A percentile compares a stretch with the other conserved stretches of the same genome.
Evolutionary conservation across 1,139 yeast species (phyloP).

Genomic region (Kodamaea ohmeri): DNA sequence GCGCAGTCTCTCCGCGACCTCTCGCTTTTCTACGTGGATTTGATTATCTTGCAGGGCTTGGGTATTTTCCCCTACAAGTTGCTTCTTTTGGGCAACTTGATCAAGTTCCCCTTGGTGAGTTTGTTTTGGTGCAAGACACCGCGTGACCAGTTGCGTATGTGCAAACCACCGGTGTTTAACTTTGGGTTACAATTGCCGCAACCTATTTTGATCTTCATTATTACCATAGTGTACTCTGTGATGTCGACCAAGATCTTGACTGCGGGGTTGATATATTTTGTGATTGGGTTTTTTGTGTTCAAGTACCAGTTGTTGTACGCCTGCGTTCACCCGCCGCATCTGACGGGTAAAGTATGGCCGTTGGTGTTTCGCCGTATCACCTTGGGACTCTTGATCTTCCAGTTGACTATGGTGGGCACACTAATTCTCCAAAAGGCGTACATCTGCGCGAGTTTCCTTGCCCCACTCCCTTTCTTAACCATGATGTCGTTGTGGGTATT

Average conservation of each 20-base stretch:
- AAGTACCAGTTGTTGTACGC: conserved; percentile 79
- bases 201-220: conserved; percentile 71
- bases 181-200: conserved; percentile 82
- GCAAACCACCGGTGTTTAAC: conserved; percentile 75
- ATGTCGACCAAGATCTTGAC: conserved; percentile 73
- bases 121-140: conserved; percentile 46
- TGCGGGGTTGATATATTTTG: conserved; percentile 71
- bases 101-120: conserved; percentile 21
- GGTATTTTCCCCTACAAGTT: conserved; percentile 77
- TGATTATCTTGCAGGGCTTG: conserved; percentile 70
- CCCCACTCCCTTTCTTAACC: conserved; percentile 74
- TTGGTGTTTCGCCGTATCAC: conserved; percentile 70
- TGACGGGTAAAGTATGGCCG: conserved; percentile 89
- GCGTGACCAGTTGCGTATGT: conserved; percentile 63
- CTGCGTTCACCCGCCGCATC: conserved; percentile 83
- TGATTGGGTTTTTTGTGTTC: conserved; percentile 73
- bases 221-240: conserved; percentile 73
- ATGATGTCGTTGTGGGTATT: conserved; percentile 73
- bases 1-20: conserved; percentile 69
- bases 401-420: conserved; percentile 89
- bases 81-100: conserved; percentile 46
- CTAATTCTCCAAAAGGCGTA: conserved; percentile 78
- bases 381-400: conserved; percentile 71
- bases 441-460: conserved; percentile 62
- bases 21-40: conserved; percentile 70